These are phyloP conservation scores for Apiotrichum akiyoshidainum DNA, from an alignment of 1,284 basidiomycete species.

Conservation along the genomic window DNA sequence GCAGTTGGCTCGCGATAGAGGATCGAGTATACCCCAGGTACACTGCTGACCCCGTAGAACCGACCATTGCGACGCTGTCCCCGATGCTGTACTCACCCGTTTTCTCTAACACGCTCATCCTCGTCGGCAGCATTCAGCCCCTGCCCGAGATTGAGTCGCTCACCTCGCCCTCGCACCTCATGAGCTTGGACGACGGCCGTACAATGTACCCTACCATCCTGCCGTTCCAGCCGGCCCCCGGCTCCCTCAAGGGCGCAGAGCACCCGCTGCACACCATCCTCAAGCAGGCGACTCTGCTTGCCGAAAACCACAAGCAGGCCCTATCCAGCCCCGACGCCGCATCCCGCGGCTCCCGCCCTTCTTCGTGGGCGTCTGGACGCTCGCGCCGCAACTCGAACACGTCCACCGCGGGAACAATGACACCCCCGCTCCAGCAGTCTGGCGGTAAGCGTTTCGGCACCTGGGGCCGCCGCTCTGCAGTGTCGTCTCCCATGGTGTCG, in stretches of 20 bases:
- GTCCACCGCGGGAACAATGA: slow-evolving; percentile 9
- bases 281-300: slow-evolving; percentile 25
- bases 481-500: slow-evolving; percentile 7
- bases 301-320: slow-evolving; percentile 24
- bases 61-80: slow-evolving; percentile 18
- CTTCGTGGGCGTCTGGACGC: slow-evolving; percentile 1
- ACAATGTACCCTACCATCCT: slow-evolving; percentile 38
- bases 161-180: slow-evolving; percentile 34
- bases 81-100: slow-evolving; percentile 36
- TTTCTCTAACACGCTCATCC: slow-evolving; percentile 35
- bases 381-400: slow-evolving; percentile 18
- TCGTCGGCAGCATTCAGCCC: slow-evolving; percentile 31
- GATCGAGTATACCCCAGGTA: too few species aligned
- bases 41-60: neutral
- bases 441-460: slow-evolving; percentile 3
- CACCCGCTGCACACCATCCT: slow-evolving; percentile 30
- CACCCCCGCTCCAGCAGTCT: slow-evolving; percentile 1
- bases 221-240: slow-evolving; percentile 24
- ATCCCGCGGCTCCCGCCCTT: neutral
- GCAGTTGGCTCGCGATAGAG: too few species aligned
- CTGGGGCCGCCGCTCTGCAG: slow-evolving; percentile 2
- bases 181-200: slow-evolving; percentile 18
- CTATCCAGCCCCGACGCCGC: neutral
- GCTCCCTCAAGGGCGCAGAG: neutral
- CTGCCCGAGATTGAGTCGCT: slow-evolving; percentile 35